These are phyloP conservation scores for Chalaropsis ovoidea DNA, from an alignment of 2,329 filamentous ascomycete species.

Conservation along the genomic window DNA sequence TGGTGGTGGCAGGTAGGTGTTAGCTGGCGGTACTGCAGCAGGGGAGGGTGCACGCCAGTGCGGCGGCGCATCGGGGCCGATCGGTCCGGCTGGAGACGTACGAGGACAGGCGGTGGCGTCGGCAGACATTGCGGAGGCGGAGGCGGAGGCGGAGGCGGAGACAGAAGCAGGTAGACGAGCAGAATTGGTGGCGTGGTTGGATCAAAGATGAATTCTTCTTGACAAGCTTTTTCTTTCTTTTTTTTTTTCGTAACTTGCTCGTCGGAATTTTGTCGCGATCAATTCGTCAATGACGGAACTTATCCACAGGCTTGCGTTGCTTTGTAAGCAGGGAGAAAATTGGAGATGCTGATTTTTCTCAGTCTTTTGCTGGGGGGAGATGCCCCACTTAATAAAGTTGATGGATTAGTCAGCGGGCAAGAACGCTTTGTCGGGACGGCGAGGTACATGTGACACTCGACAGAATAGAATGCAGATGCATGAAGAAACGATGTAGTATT, in stretches of 20 bases:
- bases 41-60: neutral
- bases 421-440: neutral
- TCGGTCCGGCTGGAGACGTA: neutral
- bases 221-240: neutral
- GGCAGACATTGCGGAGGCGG: neutral
- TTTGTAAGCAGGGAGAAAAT: no score
- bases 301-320: neutral
- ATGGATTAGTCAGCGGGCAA: neutral
- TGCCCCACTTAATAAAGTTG: no score
- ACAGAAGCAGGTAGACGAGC: no score
- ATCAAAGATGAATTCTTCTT: no score
- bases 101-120: neutral
- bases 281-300: slow-evolving; percentile 16
- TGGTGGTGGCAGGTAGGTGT: neutral
- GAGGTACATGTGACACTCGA: neutral
- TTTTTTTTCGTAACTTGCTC: neutral
- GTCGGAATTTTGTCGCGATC: neutral
- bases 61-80: neutral
- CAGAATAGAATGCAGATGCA: neutral
- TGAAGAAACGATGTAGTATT: neutral
- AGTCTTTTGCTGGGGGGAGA: no score
- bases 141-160: neutral
- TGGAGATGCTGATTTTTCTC: no score
- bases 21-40: neutral
- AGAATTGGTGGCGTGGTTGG: no score